Base-by-base conservation (phyloP, 495 filamentous ascomycete genomes). In the Haplographium delicatum region DNA sequence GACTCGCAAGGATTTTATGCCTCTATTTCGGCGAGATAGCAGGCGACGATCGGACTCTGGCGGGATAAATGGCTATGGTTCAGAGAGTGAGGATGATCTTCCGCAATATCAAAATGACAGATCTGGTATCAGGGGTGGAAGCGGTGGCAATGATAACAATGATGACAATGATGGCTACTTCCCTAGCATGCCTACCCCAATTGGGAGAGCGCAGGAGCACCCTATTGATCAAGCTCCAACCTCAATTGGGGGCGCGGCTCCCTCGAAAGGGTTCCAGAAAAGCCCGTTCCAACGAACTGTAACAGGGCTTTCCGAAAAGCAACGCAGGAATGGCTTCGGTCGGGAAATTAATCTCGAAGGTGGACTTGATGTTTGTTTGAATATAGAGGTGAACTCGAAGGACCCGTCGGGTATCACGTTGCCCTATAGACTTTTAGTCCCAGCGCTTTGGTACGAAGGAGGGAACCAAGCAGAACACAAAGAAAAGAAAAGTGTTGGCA, bases 361-460 rank as follows among this genome's bases (percentile, higher is more conserved):
- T 34, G 90, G 88, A 2, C 71, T 98, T 19, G 89, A 95, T 44
- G 81, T 98, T 23, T 83, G 76, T 8, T 65, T 98, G 23, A 91
- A 94, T 57, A 79, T 93, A 58, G 93, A 98, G 68, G 79, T 96
- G 55, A 86, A 81, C 56, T 80, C 85, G 23, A 77, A 79, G 50
- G 88, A 97, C 59, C 93, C 94, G 0, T 78, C 84, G 0, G 94
- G 93, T n/a, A 85, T 84, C 56, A 98, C 93, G 2, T 77, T 80
- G 37, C 85, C 89, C 25, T 98, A 98, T 63, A 75, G 90, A 18
- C 65, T 97, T 20, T 76, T 96, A 0, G 84, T 98, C 9, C 93
- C 93, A 5, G 79, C 79, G 46, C 69, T 98, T 22, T 77, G 69
- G 68, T 80, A 79, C 47, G 70, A 75, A 24, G 62, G 73, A 24